Evolutionary conservation across 164 flowering plant genomes (phyloP).

Genomic region (Vitis amurensis): DNA sequence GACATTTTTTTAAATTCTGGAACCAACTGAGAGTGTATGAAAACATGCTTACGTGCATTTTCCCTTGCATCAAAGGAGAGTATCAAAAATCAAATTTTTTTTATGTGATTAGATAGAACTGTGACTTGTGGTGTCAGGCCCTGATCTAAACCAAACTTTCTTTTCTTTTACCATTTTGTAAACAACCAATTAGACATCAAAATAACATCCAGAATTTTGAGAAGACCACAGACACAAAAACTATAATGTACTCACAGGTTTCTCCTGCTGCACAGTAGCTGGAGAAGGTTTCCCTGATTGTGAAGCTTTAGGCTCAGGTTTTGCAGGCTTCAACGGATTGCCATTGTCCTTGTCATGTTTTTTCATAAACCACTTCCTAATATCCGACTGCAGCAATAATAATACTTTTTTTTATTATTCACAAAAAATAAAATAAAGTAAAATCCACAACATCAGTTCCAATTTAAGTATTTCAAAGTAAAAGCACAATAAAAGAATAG

Average conservation of each 20-base stretch:
- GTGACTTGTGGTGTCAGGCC: no score
- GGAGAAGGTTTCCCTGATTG: slow-evolving; percentile 25
- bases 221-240: not conserved
- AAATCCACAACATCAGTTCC: no score
- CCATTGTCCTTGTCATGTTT: slow-evolving; percentile 60
- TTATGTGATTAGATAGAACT: no score
- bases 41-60: no score
- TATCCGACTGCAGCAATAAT: slow-evolving; percentile 41
- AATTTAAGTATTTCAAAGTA: no score
- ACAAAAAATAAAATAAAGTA: no score
- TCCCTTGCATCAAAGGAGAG: no score
- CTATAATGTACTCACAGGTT: slow-evolving; percentile 31
- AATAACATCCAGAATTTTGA: not conserved
- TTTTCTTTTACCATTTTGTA: not conserved
- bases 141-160: no score
- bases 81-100: no score
- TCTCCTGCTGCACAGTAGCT: slow-evolving; percentile 16
- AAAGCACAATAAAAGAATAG: no score
- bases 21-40: no score
- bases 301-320: slow-evolving; percentile 18
- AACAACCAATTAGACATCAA: not conserved
- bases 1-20: no score
- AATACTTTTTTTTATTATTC: not conserved
- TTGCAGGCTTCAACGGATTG: slow-evolving; percentile 38
- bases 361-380: slow-evolving; percentile 94